Evolutionary conservation across 352 stramenopile species (phyloP).

Genomic region (Phytophthora constricta): DNA sequence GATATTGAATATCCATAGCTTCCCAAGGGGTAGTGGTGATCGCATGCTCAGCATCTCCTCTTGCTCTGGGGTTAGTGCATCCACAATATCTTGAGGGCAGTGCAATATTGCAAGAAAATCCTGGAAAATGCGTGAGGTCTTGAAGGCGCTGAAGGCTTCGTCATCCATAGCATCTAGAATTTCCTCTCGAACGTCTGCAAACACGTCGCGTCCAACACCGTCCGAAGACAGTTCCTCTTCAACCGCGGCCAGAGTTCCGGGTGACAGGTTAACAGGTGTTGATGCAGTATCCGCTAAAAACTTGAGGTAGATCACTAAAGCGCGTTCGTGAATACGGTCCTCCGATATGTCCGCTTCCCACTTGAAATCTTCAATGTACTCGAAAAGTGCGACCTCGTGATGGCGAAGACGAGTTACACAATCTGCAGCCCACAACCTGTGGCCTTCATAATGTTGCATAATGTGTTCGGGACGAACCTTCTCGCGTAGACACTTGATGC

Average conservation of each 20-base stretch:
- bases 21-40: conserved; percentile 3
- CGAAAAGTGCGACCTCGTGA: conserved; percentile 63
- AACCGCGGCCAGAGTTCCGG: conserved; percentile 35
- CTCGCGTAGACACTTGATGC: conserved; percentile 68
- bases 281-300: conserved; percentile 50
- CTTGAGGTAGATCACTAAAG: conserved; percentile 66
- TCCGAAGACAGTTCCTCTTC: conserved; percentile 53
- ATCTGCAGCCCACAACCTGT: conserved; percentile 65
- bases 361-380: conserved; percentile 74
- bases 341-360: conserved; percentile 62
- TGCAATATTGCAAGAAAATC: conserved; percentile 54
- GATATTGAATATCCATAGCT: conserved; percentile 20
- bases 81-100: conserved; percentile 53
- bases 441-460: conserved; percentile 74
- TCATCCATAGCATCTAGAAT: conserved; percentile 64
- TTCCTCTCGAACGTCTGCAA: conserved; percentile 46
- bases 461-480: conserved; percentile 55
- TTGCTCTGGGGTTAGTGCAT: conserved; percentile 46
- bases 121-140: conserved; percentile 47
- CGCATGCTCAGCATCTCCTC: conserved; percentile 51
- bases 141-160: conserved; percentile 56
- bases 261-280: conserved; percentile 43
- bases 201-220: conserved; percentile 48
- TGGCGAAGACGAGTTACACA: conserved; percentile 51
- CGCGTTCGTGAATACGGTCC: conserved; percentile 55